phyloP scores from a whole-genome alignment of 2,329 filamentous ascomycete genomes.

The Laburnicola sp. region DNA sequence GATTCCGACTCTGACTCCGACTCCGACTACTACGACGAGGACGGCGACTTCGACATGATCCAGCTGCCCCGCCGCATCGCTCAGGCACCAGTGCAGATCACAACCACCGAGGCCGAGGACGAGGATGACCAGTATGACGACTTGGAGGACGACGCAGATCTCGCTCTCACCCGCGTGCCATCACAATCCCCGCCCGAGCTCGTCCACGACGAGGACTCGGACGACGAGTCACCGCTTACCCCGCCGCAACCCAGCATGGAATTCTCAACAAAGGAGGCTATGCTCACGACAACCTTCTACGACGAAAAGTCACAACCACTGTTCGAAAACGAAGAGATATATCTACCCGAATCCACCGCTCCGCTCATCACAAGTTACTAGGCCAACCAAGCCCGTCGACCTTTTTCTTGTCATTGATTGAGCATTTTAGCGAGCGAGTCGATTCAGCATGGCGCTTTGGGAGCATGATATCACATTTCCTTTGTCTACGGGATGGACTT shows the following conservation, averaged over 20 bases:
- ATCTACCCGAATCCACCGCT: constrained; percentile 47
- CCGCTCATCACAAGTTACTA: constrained; percentile 48
- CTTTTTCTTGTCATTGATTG: constrained; percentile 39
- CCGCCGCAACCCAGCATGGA: constrained; percentile 53
- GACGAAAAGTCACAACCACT: constrained; percentile 43
- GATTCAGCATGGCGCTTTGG: constrained; percentile 33
- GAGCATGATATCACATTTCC: constrained; percentile 36
- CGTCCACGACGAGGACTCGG: constrained; percentile 53
- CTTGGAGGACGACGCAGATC: constrained; percentile 51
- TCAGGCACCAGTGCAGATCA: constrained; percentile 49
- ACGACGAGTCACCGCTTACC: constrained; percentile 53
- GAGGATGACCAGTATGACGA: constrained; percentile 52
- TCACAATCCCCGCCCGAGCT: constrained; percentile 55
- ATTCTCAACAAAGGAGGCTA: constrained; percentile 52
- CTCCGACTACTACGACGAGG: constrained; percentile 58
- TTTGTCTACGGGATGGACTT: constrained; percentile 15
- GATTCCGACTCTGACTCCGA: constrained; percentile 53
- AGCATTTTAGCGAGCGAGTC: constrained; percentile 46
- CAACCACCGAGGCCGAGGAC: constrained; percentile 48
- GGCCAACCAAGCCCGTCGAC: constrained; percentile 31
- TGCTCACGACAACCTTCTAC: constrained; percentile 53
- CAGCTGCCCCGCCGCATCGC: constrained; percentile 47
- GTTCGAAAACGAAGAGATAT: constrained; percentile 43
- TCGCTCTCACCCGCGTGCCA: constrained; percentile 51
- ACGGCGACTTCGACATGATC: constrained; percentile 54